Evolutionary conservation across 306 rosid genomes (phyloP).

Genomic region (Cicer chorassanicum): DNA sequence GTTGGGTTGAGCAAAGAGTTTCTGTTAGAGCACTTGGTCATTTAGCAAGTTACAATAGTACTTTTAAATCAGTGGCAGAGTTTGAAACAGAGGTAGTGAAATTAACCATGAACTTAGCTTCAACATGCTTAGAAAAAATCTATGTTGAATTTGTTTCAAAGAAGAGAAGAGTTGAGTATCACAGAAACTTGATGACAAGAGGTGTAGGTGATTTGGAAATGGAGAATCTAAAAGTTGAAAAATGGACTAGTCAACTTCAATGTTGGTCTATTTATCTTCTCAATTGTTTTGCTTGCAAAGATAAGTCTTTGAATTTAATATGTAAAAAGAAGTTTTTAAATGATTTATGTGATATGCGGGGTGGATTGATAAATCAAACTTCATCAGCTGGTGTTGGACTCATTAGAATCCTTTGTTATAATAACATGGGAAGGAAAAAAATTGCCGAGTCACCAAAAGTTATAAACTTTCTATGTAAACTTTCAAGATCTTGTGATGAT

Average conservation of each 20-base stretch:
- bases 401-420: slow-evolving; percentile 68
- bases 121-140: slow-evolving; percentile 58
- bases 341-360: slow-evolving; percentile 72
- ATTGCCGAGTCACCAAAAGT: slow-evolving; percentile 56
- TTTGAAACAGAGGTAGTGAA: slow-evolving; percentile 60
- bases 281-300: slow-evolving; percentile 79
- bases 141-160: slow-evolving; percentile 54
- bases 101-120: slow-evolving; percentile 60
- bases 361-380: slow-evolving; percentile 68
- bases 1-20: slow-evolving; percentile 87
- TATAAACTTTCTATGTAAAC: slow-evolving; percentile 55
- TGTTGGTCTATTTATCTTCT: slow-evolving; percentile 79
- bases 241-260: slow-evolving; percentile 82
- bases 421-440: slow-evolving; percentile 59
- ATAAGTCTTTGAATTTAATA: slow-evolving; percentile 57
- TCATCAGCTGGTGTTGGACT: slow-evolving; percentile 81
- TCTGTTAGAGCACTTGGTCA: slow-evolving; percentile 81
- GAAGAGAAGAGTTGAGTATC: slow-evolving; percentile 57
- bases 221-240: slow-evolving; percentile 81
- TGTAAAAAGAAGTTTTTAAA: slow-evolving; percentile 61
- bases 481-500: slow-evolving; percentile 83
- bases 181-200: slow-evolving; percentile 70
- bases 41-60: slow-evolving; percentile 68
- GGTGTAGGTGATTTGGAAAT: slow-evolving; percentile 71
- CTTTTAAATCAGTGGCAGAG: slow-evolving; percentile 55